Evolutionary conservation across 768 basidiomycete species (phyloP).

Genomic region (Tulasnella sp.): DNA sequence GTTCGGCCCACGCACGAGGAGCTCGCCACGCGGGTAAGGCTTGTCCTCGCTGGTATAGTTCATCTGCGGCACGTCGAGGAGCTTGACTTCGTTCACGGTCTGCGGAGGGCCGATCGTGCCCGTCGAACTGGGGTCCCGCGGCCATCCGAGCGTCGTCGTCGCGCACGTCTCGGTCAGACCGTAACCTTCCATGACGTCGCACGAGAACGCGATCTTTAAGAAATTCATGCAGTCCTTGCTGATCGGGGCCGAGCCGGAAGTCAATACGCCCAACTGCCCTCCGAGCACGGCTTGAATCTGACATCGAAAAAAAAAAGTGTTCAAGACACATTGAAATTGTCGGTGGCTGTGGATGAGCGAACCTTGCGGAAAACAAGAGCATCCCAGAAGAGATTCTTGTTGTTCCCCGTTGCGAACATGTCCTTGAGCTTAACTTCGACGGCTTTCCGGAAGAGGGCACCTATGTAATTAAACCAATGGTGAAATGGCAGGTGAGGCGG

Average conservation of each 20-base stretch:
- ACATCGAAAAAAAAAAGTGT: conserved; percentile 30
- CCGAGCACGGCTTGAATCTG: conserved; percentile 77
- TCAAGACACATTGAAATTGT: background rate
- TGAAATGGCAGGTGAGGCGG: conserved; percentile 14
- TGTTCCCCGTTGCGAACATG: conserved; percentile 54
- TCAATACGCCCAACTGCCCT: conserved; percentile 55
- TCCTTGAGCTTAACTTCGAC: conserved; percentile 62
- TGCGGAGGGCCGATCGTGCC: conserved; percentile 80
- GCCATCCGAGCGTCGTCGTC: conserved; percentile 43
- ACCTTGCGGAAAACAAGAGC: conserved; percentile 88
- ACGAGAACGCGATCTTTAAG: conserved; percentile 67
- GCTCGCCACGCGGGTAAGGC: conserved; percentile 82
- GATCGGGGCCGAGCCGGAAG: conserved; percentile 84
- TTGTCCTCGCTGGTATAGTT: conserved; percentile 77
- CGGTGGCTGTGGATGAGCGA: conserved; percentile 13
- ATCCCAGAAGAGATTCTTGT: conserved; percentile 79
- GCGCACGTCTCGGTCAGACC: conserved; percentile 85
- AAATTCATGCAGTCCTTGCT: conserved; percentile 79
- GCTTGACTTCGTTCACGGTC: conserved; percentile 66
- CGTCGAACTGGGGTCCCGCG: conserved; percentile 46
- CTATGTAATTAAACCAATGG: conserved; percentile 54
- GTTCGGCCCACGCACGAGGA: conserved; percentile 32
- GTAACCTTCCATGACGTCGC: conserved; percentile 73
- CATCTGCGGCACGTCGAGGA: conserved; percentile 84
- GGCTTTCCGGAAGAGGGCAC: conserved; percentile 74